Base-by-base conservation (phyloP, 345 rosid species). In the Cardamine occulta region DNA sequence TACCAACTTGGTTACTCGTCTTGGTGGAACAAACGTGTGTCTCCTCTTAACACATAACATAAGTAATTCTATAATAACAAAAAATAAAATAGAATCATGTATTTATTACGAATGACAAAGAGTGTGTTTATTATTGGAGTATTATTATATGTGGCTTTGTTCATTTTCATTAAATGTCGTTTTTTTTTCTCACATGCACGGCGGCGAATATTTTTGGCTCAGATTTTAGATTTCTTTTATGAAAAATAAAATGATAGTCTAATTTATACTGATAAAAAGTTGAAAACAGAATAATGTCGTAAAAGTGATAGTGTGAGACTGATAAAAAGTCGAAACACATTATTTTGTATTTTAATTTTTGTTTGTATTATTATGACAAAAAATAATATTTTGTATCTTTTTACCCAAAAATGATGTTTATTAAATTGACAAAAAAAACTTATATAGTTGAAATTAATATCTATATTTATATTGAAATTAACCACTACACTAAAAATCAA, bases 11-110 rank as follows among this genome's bases (percentile, higher is more conserved):
- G 63, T 31, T 64, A 55, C 77, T 73, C 35, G 35, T 64, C 34
- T 54, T 64, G 78, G 32, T 74, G 78, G 39, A 65, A 56, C 78
- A 24, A 54, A 65, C 72, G 78, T 65, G 63, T 52, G 62, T 26
- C 62, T 51, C 15, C 65, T 51, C 68, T 37, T 28, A 72, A 53
- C 62, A 62, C 68, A 51, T 21, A 12, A 62, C 32, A 60, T n/a
- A 61, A 60, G 62, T 26, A 6, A 51, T 23, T 44, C 29, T 42
- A 17, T 11, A 37, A 24, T 12, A n/a, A 21, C 17, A 4, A 39
- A 53, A 49, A 45, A 18, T 1, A 51, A 59, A 56, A 56, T 11
- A 57, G 19, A 53, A 65, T 74, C 15, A 45, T 24, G 42, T 17
- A 57, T 47, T 44, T 57, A 56, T 56, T 45, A 66, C 34, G 52